Evolutionary conservation across 257 asterid species (phyloP).

Genomic region (Thymus mandschuricus): DNA sequence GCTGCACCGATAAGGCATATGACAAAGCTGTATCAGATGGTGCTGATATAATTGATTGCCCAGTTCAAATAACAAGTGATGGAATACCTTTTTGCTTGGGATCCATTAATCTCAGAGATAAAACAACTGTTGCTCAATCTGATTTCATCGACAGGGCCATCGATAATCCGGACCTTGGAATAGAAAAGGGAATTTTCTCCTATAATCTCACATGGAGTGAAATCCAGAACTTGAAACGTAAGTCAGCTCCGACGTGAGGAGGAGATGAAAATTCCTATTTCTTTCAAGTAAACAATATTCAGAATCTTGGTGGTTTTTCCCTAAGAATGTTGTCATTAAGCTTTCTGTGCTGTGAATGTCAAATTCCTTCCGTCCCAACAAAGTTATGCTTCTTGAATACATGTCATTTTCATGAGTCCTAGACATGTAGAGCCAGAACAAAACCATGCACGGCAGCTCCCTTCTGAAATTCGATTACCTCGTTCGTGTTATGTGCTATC

Average conservation of each 20-base stretch:
- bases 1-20: constrained; percentile 79
- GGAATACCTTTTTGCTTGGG: constrained; percentile 84
- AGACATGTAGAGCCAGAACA: no score
- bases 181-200: constrained; percentile 53
- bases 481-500: no score
- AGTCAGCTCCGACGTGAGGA: constrained; percentile 27
- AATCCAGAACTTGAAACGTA: constrained; percentile 70
- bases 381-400: no score
- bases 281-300: background rate
- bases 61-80: constrained; percentile 82
- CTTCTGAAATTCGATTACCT: no score
- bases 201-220: constrained; percentile 73
- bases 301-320: background rate
- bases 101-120: constrained; percentile 68
- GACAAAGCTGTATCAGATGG: constrained; percentile 72
- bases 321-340: no score
- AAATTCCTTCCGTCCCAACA: no score
- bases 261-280: background rate
- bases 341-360: no score
- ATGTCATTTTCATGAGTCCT: no score
- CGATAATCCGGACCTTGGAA: constrained; percentile 54
- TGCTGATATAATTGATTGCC: constrained; percentile 77
- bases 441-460: no score
- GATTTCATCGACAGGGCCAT: constrained; percentile 40
- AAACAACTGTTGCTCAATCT: constrained; percentile 57